A percentile compares a stretch with the other conserved stretches of the same genome.
Evolutionary conservation across 169 alveolate species (phyloP).

Genomic region (Plasmodium ovale): DNA sequence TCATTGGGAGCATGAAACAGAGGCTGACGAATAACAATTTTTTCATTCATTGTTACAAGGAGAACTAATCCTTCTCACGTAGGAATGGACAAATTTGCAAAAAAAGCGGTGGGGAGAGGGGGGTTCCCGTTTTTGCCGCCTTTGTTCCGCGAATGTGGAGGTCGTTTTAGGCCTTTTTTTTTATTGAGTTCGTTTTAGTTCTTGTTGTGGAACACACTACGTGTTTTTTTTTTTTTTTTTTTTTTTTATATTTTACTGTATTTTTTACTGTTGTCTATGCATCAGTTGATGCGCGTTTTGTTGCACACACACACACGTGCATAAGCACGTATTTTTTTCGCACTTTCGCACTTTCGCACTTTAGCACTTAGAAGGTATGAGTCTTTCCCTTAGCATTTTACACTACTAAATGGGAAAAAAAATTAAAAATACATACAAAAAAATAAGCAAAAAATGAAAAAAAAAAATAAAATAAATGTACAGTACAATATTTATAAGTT

Average conservation of each 20-base stretch:
- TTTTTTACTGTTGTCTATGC: too few relatives aligned
- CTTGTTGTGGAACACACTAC: too few relatives aligned
- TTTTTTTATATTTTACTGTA: too few relatives aligned
- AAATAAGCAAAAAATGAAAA: neutral
- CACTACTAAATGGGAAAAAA: neutral
- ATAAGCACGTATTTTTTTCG: neutral
- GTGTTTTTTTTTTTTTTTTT: too few relatives aligned
- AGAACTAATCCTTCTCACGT: neutral
- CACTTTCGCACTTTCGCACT: neutral
- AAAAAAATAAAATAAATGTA: neutral
- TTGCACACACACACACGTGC: conserved; percentile 1
- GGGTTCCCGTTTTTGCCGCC: too few relatives aligned
- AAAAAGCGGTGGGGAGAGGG: too few relatives aligned
- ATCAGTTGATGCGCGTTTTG: too few relatives aligned
- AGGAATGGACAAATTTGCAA: neutral
- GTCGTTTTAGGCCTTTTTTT: too few relatives aligned
- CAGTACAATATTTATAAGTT: neutral
- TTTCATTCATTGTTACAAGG: conserved; percentile 27
- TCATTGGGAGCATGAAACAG: conserved; percentile 43
- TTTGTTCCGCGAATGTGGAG: too few relatives aligned
- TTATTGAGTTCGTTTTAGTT: too few relatives aligned
- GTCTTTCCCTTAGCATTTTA: neutral
- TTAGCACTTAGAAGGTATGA: too few relatives aligned
- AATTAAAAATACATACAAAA: neutral
- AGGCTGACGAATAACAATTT: conserved; percentile 70